These are phyloP conservation scores for Taphrina populina DNA, from an alignment of 1,139 yeast genomes.

Conservation along the genomic window DNA sequence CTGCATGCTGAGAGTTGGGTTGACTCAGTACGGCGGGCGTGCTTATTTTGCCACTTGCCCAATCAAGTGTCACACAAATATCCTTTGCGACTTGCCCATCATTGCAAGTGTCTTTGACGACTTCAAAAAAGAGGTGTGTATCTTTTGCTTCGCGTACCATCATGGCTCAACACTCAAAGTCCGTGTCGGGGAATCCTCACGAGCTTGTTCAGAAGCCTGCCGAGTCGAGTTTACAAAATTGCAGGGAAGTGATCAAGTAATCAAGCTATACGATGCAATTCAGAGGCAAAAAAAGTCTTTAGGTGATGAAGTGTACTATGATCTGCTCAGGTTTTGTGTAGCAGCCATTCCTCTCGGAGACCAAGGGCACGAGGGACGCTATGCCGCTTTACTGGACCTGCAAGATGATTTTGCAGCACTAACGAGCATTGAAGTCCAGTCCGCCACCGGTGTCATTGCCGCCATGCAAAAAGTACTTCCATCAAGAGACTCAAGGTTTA, in stretches of 20 bases:
- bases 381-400: slow-evolving; percentile 42
- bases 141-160: slow-evolving; percentile 55
- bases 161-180: slow-evolving; percentile 53
- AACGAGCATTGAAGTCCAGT: slow-evolving; percentile 39
- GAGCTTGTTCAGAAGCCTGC: slow-evolving; percentile 31
- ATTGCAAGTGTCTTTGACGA: slow-evolving; percentile 55
- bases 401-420: slow-evolving; percentile 45
- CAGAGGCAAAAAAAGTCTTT: neutral
- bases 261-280: neutral
- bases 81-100: slow-evolving; percentile 50
- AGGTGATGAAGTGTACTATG: slow-evolving; percentile 43
- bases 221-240: neutral
- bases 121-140: slow-evolving; percentile 66
- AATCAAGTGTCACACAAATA: slow-evolving; percentile 50
- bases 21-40: slow-evolving; percentile 54
- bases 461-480: neutral
- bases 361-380: slow-evolving; percentile 46
- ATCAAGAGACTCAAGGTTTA: neutral
- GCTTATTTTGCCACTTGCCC: slow-evolving; percentile 57
- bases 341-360: slow-evolving; percentile 49
- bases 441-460: slow-evolving; percentile 44
- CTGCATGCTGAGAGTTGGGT: slow-evolving; percentile 37
- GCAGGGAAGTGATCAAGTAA: neutral
- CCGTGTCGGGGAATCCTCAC: slow-evolving; percentile 37
- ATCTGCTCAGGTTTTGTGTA: slow-evolving; percentile 58